phyloP scores from a whole-genome alignment of 2,329 filamentous ascomycete genomes.

The Cladosporium colombiae region DNA sequence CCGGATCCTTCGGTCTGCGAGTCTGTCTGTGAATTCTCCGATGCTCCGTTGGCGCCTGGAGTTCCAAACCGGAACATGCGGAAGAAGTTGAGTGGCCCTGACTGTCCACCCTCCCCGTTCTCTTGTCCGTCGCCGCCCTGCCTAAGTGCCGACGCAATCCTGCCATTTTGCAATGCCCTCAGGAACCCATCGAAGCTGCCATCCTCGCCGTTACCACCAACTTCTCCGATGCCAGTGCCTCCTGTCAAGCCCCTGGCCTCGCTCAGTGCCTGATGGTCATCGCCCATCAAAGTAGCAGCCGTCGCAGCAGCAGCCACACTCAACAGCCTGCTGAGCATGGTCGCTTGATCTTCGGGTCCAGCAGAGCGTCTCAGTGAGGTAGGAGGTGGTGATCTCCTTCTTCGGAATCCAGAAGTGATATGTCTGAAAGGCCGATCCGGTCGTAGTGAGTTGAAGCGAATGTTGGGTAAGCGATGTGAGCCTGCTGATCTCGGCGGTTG shows the following conservation, averaged over 20 bases:
- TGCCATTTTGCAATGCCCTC: slow-evolving; percentile 62
- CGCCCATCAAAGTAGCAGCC: slow-evolving; percentile 65
- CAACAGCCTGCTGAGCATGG: slow-evolving; percentile 61
- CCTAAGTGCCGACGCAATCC: slow-evolving; percentile 57
- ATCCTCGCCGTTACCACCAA: slow-evolving; percentile 54
- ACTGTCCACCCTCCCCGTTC: slow-evolving; percentile 42
- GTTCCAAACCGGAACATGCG: slow-evolving; percentile 68
- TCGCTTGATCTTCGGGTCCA: slow-evolving; percentile 62
- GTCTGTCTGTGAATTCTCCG: slow-evolving; percentile 1
- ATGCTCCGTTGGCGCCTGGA: slow-evolving; percentile 39
- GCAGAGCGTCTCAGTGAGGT: slow-evolving; percentile 38
- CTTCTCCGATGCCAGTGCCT: slow-evolving; percentile 34
- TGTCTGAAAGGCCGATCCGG: slow-evolving; percentile 42
- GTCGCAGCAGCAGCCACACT: slow-evolving; percentile 65
- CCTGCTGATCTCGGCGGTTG: slow-evolving; percentile 29
- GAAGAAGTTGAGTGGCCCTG: slow-evolving; percentile 65
- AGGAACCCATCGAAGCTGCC: slow-evolving; percentile 65
- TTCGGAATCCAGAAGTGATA: slow-evolving; percentile 49
- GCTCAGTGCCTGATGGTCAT: slow-evolving; percentile 56
- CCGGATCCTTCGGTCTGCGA: slow-evolving; percentile 26
- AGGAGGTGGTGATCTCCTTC: slow-evolving; percentile 51
- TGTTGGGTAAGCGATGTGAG: slow-evolving; percentile 32
- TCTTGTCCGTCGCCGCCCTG: slow-evolving; percentile 42
- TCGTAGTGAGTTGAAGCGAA: slow-evolving; percentile 33
- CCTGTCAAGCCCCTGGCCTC: slow-evolving; percentile 57